Evolutionary conservation across 2,329 filamentous ascomycete genomes (phyloP).

Genomic region (Phoma sp.): DNA sequence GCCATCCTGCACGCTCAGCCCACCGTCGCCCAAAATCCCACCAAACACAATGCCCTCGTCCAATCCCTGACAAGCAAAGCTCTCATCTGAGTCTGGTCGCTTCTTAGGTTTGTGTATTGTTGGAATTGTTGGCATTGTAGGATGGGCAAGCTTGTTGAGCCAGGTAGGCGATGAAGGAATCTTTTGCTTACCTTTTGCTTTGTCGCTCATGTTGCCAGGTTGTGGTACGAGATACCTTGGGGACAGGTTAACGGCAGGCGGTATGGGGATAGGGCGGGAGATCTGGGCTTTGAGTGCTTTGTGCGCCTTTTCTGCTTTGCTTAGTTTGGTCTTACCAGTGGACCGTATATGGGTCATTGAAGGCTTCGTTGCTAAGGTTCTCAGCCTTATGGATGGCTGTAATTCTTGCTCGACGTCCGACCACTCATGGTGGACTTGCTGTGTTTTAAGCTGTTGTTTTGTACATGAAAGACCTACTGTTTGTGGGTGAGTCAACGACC

Average conservation of each 20-base stretch:
- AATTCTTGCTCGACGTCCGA: not conserved
- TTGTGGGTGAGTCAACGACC: not conserved
- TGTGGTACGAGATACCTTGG: not conserved
- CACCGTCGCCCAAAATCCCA: not conserved
- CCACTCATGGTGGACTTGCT: not conserved
- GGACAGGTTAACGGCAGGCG: not conserved
- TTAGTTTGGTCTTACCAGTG: not conserved
- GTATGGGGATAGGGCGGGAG: conserved; percentile 27
- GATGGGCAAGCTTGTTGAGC: conserved; percentile 14
- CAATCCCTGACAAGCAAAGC: conserved; percentile 34
- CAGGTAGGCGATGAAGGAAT: conserved; percentile 9
- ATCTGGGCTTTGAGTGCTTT: conserved; percentile 32
- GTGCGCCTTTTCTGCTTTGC: conserved; percentile 8
- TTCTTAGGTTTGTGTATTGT: conserved; percentile 13
- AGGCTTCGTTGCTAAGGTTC: not conserved
- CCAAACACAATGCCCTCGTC: not conserved
- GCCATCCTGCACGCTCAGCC: not conserved
- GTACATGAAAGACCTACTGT: not conserved
- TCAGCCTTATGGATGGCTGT: not conserved
- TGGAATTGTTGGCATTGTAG: conserved; percentile 7
- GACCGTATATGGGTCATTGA: not conserved
- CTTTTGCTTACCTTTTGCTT: conserved; percentile 4
- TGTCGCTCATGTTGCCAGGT: not conserved
- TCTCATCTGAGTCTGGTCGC: conserved; percentile 24
- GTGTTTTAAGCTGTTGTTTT: not conserved